phyloP scores from a whole-genome alignment of 805 yeast species.

The Teunomyces barrocoloradensis region DNA sequence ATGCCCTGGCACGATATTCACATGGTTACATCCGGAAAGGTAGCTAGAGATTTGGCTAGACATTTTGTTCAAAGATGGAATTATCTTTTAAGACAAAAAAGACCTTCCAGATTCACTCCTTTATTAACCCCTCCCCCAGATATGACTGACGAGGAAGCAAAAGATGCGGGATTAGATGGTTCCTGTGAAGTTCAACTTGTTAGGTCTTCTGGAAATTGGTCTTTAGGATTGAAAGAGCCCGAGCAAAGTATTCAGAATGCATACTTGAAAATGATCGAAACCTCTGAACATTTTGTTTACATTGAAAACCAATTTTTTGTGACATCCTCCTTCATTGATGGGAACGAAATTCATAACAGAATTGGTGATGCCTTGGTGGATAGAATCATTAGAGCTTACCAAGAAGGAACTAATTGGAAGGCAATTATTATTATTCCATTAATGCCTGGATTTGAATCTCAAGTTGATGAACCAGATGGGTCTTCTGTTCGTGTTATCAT shows the following conservation, averaged over 20 bases:
- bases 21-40: constrained; percentile 91
- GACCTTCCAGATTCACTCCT: constrained; percentile 94
- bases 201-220: constrained; percentile 92
- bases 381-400: constrained; percentile 84
- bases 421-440: constrained; percentile 90
- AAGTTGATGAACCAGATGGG: constrained; percentile 91
- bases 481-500: constrained; percentile 92
- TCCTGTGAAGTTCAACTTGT: constrained; percentile 89
- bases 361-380: constrained; percentile 98
- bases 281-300: constrained; percentile 89
- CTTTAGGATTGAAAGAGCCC: constrained; percentile 78
- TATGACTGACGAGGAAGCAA: constrained; percentile 68
- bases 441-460: constrained; percentile 96
- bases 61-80: constrained; percentile 99
- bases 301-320: constrained; percentile 95
- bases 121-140: constrained; percentile 90
- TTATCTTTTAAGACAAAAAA: constrained; percentile 83
- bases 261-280: constrained; percentile 83
- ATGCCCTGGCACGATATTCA: constrained; percentile 99
- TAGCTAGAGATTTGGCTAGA: constrained; percentile 88
- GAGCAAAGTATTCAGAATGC: constrained; percentile 94
- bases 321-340: constrained; percentile 84
- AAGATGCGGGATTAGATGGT: constrained; percentile 62
- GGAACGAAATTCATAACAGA: constrained; percentile 77
- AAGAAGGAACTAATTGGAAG: constrained; percentile 75